Conservation (phyloP, 768 basidiomycete species). For the Tephrocybe sp. region DNA sequence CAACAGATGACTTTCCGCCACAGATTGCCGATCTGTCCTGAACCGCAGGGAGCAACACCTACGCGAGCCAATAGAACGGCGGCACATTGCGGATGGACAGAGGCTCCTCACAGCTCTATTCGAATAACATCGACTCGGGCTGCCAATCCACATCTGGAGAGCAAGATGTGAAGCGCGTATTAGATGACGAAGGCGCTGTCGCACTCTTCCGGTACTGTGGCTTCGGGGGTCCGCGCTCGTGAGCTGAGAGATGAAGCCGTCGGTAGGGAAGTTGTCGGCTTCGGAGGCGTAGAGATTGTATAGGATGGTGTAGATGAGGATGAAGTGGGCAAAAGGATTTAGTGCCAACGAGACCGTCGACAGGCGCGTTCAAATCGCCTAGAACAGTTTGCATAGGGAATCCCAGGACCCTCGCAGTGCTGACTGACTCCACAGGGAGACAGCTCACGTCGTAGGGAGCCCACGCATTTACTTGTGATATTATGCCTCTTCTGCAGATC, state of each 20-base stretch:
- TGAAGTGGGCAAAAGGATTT: constrained; percentile 44
- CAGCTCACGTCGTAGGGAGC: constrained; percentile 35
- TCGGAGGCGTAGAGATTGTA: constrained; percentile 36
- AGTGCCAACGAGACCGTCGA: constrained; percentile 28
- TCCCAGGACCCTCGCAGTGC: constrained; percentile 33
- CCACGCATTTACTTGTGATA: constrained; percentile 47
- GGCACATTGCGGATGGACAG: constrained; percentile 45
- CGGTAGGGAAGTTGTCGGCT: constrained; percentile 14
- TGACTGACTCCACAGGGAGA: constrained; percentile 44
- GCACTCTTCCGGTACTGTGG: constrained; percentile 3
- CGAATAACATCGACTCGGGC: constrained; percentile 29
- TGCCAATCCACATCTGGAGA: constrained; percentile 53
- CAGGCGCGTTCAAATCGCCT: constrained; percentile 30
- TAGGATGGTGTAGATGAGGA: constrained; percentile 46
- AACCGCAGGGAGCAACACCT: constrained; percentile 51
- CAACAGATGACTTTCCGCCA: constrained; percentile 13
- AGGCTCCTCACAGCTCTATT: constrained; percentile 28
- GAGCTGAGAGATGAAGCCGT: neutral
- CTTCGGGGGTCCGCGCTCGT: neutral
- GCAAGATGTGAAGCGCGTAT: constrained; percentile 58
- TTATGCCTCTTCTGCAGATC: constrained; percentile 46
- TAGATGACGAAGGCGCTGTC: constrained; percentile 35
- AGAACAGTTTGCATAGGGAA: constrained; percentile 38
- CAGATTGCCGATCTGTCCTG: constrained; percentile 41
- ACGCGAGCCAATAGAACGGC: constrained; percentile 65